Conservation (phyloP, 495 filamentous ascomycete species). For the Parachaetomium inaequale region DNA sequence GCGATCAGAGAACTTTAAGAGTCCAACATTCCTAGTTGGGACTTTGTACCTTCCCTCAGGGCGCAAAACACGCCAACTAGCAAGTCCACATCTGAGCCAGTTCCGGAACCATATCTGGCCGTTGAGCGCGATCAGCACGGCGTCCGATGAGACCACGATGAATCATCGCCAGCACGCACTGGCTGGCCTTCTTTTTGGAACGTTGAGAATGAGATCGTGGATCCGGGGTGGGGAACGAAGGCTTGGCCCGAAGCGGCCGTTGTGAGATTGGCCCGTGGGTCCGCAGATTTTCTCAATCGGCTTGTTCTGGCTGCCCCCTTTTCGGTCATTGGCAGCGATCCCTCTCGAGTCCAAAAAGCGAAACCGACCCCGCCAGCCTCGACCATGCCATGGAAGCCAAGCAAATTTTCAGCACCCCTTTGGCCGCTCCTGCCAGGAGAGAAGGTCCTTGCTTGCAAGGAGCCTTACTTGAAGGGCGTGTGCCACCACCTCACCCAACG, state of each 20-base stretch:
- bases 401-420: background rate
- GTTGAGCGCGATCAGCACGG: background rate
- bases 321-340: background rate
- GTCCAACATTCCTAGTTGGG: background rate
- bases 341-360: background rate
- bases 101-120: background rate
- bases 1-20: no score
- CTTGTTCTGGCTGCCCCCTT: background rate
- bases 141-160: no score
- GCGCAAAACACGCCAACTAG: no score
- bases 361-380: background rate
- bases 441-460: background rate
- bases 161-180: background rate
- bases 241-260: background rate
- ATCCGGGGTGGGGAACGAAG: background rate
- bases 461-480: background rate
- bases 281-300: background rate
- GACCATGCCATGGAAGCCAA: background rate
- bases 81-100: no score
- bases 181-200: background rate
- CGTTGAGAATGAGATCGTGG: slow-evolving; percentile 1
- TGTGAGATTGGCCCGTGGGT: background rate
- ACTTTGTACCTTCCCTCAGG: no score
- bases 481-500: no score
- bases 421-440: background rate